Evolutionary conservation across 345 rosid genomes (phyloP).

Genomic region (Salix caprea): DNA sequence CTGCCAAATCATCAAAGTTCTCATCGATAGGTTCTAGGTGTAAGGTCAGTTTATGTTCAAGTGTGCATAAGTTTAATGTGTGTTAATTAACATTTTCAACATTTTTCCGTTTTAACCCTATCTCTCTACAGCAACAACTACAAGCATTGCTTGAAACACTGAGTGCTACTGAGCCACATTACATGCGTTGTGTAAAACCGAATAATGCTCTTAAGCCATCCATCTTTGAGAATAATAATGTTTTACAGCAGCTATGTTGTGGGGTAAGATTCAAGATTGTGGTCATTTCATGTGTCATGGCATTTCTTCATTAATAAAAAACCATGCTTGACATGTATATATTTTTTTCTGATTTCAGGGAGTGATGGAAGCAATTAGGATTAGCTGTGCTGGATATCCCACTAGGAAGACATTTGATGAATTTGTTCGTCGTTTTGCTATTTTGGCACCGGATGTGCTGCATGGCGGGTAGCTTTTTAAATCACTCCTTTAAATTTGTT

Average conservation of each 20-base stretch:
- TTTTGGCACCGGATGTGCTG: slow-evolving; percentile 68
- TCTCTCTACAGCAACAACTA: slow-evolving; percentile 81
- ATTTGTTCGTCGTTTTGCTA: slow-evolving; percentile 66
- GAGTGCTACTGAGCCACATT: slow-evolving; percentile 92
- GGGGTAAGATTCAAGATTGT: slow-evolving; percentile 55
- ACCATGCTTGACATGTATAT: slow-evolving; percentile 1
- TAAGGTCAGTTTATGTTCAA: slow-evolving; percentile 50
- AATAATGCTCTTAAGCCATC: slow-evolving; percentile 88
- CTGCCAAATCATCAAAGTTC: slow-evolving; percentile 85
- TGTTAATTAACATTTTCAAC: neutral
- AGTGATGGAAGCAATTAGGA: slow-evolving; percentile 99
- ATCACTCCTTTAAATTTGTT: neutral
- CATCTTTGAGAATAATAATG: slow-evolving; percentile 79
- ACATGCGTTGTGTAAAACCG: slow-evolving; percentile 93
- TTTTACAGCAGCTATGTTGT: slow-evolving; percentile 84
- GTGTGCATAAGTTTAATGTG: neutral
- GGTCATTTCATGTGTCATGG: neutral
- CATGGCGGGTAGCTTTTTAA: slow-evolving; percentile 50
- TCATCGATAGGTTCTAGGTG: slow-evolving; percentile 94
- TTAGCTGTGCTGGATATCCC: slow-evolving; percentile 97
- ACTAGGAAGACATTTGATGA: slow-evolving; percentile 83
- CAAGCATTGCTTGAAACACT: slow-evolving; percentile 87
- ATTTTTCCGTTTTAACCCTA: neutral
- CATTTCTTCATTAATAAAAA: slow-evolving; percentile 3
- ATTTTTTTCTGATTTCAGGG: slow-evolving; percentile 44